Evolutionary conservation across 495 filamentous ascomycete genomes (phyloP).

Genomic region (Aspergillus biplanus): DNA sequence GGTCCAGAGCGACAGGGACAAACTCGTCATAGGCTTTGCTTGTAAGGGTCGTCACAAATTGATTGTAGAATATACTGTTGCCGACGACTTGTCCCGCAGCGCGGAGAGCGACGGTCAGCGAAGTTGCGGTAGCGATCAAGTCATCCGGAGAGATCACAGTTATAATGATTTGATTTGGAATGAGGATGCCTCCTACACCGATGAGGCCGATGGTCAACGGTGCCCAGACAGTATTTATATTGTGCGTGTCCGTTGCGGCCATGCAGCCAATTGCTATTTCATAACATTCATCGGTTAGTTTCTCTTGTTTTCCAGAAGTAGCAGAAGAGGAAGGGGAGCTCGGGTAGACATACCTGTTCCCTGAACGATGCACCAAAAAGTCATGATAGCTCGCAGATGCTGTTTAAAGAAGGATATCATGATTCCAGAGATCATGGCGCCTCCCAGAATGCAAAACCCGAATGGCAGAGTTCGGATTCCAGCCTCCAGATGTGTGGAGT

Average conservation of each 20-base stretch:
- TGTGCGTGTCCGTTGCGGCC: background rate
- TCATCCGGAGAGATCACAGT: slow-evolving; percentile 11
- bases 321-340: background rate
- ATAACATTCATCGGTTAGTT: background rate
- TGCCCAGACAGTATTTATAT: slow-evolving; percentile 6
- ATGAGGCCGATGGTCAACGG: slow-evolving; percentile 1
- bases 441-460: slow-evolving; percentile 13
- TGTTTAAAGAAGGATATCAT: slow-evolving; percentile 4
- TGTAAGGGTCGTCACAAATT: background rate
- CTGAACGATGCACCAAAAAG: slow-evolving; percentile 7
- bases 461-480: slow-evolving; percentile 7
- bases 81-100: slow-evolving; percentile 7
- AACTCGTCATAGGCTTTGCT: slow-evolving; percentile 1
- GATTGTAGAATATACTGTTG: slow-evolving; percentile 8
- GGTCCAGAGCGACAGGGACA: slow-evolving; percentile 2
- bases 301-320: background rate
- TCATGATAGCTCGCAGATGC: slow-evolving; percentile 11
- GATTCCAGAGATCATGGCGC: slow-evolving; percentile 6
- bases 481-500: background rate
- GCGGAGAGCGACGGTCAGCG: slow-evolving; percentile 6
- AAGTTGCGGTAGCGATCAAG: slow-evolving; percentile 8
- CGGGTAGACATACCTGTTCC: background rate
- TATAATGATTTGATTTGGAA: slow-evolving; percentile 10
- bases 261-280: slow-evolving; percentile 12
- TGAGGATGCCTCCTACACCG: slow-evolving; percentile 12